Evolutionary conservation across 1,139 yeast species (phyloP).

Genomic region (Saccharomycopsis crataegensis): DNA sequence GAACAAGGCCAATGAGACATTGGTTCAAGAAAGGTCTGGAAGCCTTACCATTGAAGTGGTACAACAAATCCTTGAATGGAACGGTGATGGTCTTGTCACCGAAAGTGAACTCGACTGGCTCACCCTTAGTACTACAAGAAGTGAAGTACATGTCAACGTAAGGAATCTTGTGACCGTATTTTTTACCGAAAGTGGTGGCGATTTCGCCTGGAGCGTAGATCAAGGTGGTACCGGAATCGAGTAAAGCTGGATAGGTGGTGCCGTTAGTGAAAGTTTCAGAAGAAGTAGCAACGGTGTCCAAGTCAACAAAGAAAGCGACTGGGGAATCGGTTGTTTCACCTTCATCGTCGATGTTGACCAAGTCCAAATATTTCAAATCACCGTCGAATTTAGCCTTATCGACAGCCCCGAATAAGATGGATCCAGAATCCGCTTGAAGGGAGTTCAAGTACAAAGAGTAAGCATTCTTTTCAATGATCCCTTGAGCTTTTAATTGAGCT

Average conservation of each 20-base stretch:
- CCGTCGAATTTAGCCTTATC: constrained; percentile 47
- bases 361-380: constrained; percentile 27
- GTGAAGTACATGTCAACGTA: constrained; percentile 23
- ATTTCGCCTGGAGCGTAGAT: constrained; percentile 4
- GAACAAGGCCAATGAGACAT: not conserved
- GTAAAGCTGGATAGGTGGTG: constrained; percentile 28
- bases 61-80: constrained; percentile 25
- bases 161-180: constrained; percentile 19
- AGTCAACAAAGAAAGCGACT: constrained; percentile 13
- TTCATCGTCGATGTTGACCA: constrained; percentile 24
- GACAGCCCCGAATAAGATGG: constrained; percentile 48
- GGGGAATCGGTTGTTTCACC: constrained; percentile 1
- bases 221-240: constrained; percentile 33
- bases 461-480: constrained; percentile 37
- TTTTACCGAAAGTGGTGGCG: constrained; percentile 3
- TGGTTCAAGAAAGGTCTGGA: constrained; percentile 2
- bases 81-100: constrained; percentile 32
- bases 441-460: constrained; percentile 47
- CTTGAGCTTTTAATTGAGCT: constrained; percentile 37
- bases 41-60: constrained; percentile 1
- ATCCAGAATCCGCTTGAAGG: constrained; percentile 35
- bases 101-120: constrained; percentile 11
- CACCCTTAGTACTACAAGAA: constrained; percentile 13
- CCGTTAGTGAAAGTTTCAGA: constrained; percentile 19
- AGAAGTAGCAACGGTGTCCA: constrained; percentile 14